phyloP scores from a whole-genome alignment of 2,329 filamentous ascomycete genomes.

The Neofusicoccum umdonicola region DNA sequence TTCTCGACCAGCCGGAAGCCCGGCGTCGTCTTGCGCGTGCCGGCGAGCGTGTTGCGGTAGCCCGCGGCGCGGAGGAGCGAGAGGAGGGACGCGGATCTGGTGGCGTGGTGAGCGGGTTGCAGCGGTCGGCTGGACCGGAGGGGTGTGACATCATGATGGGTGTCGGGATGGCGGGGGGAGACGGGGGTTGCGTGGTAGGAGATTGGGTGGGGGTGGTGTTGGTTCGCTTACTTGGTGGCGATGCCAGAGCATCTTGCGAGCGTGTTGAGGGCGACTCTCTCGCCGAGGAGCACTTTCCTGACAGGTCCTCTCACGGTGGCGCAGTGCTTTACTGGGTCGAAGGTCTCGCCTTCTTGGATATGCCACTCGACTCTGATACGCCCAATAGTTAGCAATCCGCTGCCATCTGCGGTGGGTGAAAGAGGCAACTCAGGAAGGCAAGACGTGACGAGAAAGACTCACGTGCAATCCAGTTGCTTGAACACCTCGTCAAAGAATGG shows the following conservation, averaged over 20 bases:
- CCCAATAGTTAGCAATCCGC: not conserved
- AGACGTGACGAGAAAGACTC: slow-evolving; percentile 29
- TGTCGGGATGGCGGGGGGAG: not conserved
- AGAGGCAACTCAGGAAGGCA: too few relatives aligned
- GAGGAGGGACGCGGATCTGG: slow-evolving; percentile 47
- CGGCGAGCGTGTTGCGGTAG: slow-evolving; percentile 81
- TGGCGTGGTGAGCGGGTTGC: not conserved
- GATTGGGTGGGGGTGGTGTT: not conserved
- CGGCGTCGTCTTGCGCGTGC: slow-evolving; percentile 94
- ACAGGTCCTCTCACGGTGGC: slow-evolving; percentile 86
- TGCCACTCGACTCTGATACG: slow-evolving; percentile 74
- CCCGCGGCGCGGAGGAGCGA: slow-evolving; percentile 59
- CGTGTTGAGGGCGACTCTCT: slow-evolving; percentile 88
- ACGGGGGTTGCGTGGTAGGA: not conserved
- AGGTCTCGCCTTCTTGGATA: slow-evolving; percentile 67
- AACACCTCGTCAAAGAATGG: slow-evolving; percentile 98
- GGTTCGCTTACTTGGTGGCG: slow-evolving; percentile 58
- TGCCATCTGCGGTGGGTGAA: not conserved
- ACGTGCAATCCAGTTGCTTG: slow-evolving; percentile 78
- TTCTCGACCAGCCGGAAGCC: slow-evolving; percentile 96
- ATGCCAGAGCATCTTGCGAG: slow-evolving; percentile 89
- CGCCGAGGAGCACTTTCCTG: slow-evolving; percentile 80
- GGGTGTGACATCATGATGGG: not conserved
- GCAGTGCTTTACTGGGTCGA: slow-evolving; percentile 63
- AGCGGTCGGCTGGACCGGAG: not conserved